Base-by-base conservation (phyloP, 192 early-diverging fungal species). In the Coemansia furcata region DNA sequence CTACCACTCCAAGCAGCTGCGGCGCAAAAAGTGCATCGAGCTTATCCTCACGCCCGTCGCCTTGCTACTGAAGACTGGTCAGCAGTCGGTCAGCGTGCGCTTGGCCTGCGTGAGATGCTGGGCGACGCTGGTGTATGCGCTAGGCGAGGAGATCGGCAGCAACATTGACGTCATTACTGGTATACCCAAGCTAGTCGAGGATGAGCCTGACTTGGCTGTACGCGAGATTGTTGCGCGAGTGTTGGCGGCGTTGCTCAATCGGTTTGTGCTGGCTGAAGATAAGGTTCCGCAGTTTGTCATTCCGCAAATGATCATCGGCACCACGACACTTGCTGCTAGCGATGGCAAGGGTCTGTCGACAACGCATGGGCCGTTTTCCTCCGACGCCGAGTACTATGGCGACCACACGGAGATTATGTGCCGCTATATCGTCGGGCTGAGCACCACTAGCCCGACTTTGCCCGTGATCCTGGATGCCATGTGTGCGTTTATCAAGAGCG, bases 61-160 rank as follows among this genome's bases (percentile, higher is more conserved):
- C n/a, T 36, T 47, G 47, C 21, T 82, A 2, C 47, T 82, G 36
- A 46, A 49, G 10, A 46, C 40, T 3, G 23, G n/a, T 6, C 55
- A 36, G 8, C 21, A 39, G 7, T 23, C 50, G 6, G 55, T 39
- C 3, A 30, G 32, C 0, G 79, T 82, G 38, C 73, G 65, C 19
- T 36, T 70, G 47, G 79, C 79, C 0, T 69, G 71, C 33, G 71
- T 82, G 19, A 61, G 70, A 17, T 76, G 74, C 58, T 82, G 79
- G 79, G 79, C 74, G 29, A 82, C 74, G 12, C 62, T 82, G 38
- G 71, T 82, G 4, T 82, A 82, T 55, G 71, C 79, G 10, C 44
- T 82, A 43, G 79, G 79, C 55, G 71, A 72, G 19, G 65, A 73
- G 6, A 65, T 67, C 26, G 74, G 68, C 54, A 62, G 49, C 57